Base-by-base conservation (phyloP, 768 basidiomycete species). In the Cytidiella melzeri region DNA sequence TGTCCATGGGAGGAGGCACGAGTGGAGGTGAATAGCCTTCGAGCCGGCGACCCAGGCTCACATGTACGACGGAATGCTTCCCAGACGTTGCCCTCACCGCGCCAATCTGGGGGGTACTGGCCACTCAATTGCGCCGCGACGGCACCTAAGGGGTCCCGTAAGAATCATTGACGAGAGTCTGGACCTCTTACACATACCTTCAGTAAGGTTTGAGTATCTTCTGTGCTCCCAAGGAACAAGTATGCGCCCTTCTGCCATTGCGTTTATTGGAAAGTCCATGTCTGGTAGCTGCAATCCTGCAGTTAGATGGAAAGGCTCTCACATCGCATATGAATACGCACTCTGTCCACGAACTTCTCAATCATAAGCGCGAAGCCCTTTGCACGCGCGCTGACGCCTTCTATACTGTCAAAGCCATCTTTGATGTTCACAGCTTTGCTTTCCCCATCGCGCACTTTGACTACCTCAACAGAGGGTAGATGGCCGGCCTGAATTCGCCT, bases 31-130 rank as follows among this genome's bases (percentile, higher is more conserved):
- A 87, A 90, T 11, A 98, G 75, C 20, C 86, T 83, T 3, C 96
- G 82, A 1, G 95, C 92, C 26, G 84, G 73, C 5, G 86, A 80
- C 6, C 75, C 63, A 1, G 92, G 91, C 18, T 79, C 70, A 64
- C 96, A 99, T 0, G 93, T 92, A n/a, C 92, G 80, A 12, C 95
- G 81, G 74, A 84, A 96, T 0, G 91, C 83, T 51, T 97, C 92
- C 96, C 96, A 98, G 41, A 96, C 87, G 43, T 71, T 85, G 3
- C 94, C 92, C 40, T 82, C 72, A 10, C 83, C 81, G 25, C 70
- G 70, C 96, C 96, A 99, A 65, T 94, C 92, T 7, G 91, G 78
- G 34, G 75, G 71, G 61, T 93, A 92, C 15, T 69, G 67, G 11
- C 58, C 61, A 38, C 57, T 59, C n/a, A 59, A 47, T 25, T 60